Evolutionary conservation across 768 basidiomycete genomes (phyloP).

Genomic region (Lentinula sp.): DNA sequence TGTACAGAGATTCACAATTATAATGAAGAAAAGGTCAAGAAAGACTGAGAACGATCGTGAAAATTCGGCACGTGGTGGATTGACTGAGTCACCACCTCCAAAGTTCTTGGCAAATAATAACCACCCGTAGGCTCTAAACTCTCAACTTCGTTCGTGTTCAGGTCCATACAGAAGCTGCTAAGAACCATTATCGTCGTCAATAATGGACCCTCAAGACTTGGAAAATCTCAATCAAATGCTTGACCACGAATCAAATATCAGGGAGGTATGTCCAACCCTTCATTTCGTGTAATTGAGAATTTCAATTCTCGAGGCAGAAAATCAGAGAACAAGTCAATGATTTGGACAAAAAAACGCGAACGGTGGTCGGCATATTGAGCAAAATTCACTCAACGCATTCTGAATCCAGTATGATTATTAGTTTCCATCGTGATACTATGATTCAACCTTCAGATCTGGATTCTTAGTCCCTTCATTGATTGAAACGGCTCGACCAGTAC

Average conservation of each 20-base stretch:
- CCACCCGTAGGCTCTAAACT: neutral
- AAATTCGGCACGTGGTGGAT: neutral
- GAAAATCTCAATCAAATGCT: conserved; percentile 53
- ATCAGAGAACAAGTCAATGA: conserved; percentile 71
- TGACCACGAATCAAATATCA: conserved; percentile 55
- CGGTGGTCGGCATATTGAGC: conserved; percentile 70
- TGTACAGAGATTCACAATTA: neutral
- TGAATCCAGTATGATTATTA: conserved; percentile 11
- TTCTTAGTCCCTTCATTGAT: conserved; percentile 54
- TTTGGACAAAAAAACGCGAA: conserved; percentile 69
- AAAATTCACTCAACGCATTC: conserved; percentile 72
- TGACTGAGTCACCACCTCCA: neutral
- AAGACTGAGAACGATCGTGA: too few species aligned
- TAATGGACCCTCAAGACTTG: conserved; percentile 53
- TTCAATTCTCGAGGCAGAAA: conserved; percentile 41
- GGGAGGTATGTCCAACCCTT: conserved; percentile 44
- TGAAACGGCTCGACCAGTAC: conserved; percentile 46
- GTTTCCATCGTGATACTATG: neutral
- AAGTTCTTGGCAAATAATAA: neutral
- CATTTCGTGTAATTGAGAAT: conserved; percentile 3
- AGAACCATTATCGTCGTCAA: neutral
- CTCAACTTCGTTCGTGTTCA: too few species aligned
- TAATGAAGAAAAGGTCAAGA: neutral
- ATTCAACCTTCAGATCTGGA: neutral
- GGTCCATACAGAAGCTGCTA: too few species aligned